Conservation (phyloP, 805 yeast genomes). For the Torulaspora microellipsoides region DNA sequence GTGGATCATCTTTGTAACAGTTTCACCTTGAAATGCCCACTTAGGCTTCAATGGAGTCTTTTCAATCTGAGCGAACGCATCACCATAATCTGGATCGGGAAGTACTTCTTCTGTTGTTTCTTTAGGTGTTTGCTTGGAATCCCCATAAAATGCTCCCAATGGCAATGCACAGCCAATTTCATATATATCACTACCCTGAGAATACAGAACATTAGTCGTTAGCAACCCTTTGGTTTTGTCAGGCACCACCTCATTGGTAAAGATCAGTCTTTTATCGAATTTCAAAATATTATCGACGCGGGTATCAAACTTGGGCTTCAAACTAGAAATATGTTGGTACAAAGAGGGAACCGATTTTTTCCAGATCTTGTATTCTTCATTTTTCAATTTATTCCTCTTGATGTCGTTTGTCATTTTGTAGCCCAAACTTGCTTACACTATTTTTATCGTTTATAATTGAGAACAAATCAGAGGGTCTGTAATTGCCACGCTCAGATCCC, state of each 20-base stretch:
- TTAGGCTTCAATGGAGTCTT: slow-evolving; percentile 18
- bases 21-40: slow-evolving; percentile 33
- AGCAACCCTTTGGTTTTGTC: slow-evolving; percentile 28
- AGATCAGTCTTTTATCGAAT: slow-evolving; percentile 26
- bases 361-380: slow-evolving; percentile 79
- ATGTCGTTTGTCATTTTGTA: slow-evolving; percentile 11
- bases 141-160: slow-evolving; percentile 20
- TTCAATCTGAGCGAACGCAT: slow-evolving; percentile 53
- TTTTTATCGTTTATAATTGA: too few species aligned
- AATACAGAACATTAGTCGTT: slow-evolving; percentile 27
- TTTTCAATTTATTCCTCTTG: slow-evolving; percentile 45
- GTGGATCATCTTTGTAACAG: slow-evolving; percentile 25
- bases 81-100: slow-evolving; percentile 61
- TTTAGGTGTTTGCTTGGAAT: slow-evolving; percentile 12
- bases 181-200: slow-evolving; percentile 32
- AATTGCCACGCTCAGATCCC: too few species aligned
- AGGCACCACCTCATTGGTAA: slow-evolving; percentile 30
- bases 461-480: too few species aligned
- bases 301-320: slow-evolving; percentile 37
- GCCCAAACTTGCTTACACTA: too few species aligned
- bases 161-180: slow-evolving; percentile 31
- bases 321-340: slow-evolving; percentile 43
- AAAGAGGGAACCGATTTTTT: slow-evolving; percentile 76
- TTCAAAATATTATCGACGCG: slow-evolving; percentile 24
- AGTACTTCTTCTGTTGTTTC: slow-evolving; percentile 17